These are phyloP conservation scores for Reutealis trisperma DNA, from an alignment of 345 rosid species.

Conservation along the genomic window DNA sequence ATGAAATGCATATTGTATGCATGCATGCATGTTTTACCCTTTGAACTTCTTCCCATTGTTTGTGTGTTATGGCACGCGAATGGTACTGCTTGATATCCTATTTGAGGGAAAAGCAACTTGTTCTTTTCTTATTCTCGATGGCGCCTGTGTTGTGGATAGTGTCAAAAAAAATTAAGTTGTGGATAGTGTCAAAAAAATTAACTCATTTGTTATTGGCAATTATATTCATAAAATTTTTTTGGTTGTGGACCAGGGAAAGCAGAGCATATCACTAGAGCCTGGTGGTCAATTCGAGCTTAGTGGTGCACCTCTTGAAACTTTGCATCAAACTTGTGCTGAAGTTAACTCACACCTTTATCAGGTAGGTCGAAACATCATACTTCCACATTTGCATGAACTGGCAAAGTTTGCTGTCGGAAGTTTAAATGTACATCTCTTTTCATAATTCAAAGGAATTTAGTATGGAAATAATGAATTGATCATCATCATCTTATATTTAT, in stretches of 20 bases:
- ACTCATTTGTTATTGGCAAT: background rate
- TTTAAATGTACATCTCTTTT: background rate
- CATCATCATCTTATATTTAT: background rate
- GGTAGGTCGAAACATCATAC: constrained; percentile 35
- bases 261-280: constrained; percentile 98
- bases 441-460: background rate
- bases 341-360: constrained; percentile 99
- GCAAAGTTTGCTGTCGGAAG: background rate
- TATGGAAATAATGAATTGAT: background rate
- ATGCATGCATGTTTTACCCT: background rate
- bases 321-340: constrained; percentile 99
- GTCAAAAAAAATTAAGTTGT: background rate
- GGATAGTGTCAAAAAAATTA: background rate
- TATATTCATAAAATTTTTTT: constrained; percentile 1
- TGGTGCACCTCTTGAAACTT: constrained; percentile 98
- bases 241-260: constrained; percentile 70
- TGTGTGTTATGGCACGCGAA: background rate
- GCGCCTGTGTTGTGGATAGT: background rate
- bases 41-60: constrained; percentile 13
- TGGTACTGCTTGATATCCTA: background rate
- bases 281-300: constrained; percentile 99
- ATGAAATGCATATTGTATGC: background rate
- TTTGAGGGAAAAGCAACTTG: background rate
- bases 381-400: background rate
- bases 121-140: constrained; percentile 1